Evolutionary conservation across 1,284 basidiomycete species (phyloP), one percentile per base, ranked within the genome.

Genomic region (Marasmius sp.): DNA sequence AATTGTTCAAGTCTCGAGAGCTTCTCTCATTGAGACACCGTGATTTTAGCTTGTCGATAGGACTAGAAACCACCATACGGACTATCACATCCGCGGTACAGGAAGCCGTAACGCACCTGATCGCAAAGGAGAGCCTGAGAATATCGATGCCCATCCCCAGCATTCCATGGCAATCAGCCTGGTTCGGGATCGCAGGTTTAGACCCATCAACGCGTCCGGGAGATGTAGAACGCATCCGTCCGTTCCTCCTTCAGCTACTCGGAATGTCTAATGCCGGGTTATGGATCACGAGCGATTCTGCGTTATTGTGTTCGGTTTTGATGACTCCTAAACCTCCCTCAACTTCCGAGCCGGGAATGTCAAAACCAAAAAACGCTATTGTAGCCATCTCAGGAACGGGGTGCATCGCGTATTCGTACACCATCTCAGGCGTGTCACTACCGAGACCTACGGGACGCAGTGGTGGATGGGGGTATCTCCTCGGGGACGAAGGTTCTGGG

Each of bases 391-490:
- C 65, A 7, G 70, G 67, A 33, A 68, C 70, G 18, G 68, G 70
- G n/a, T 68, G 66, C 50, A 56, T 70, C 34, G 66, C 69, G 7
- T 62, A 68, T 18, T 64, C 63, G 33, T 70, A 66, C 57, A 58
- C 65, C 10, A 63, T 65, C 33, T 56, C 49, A n/a, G 53, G 39
- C 12, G 57, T 58, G 41, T 58, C 63, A n/a, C 55, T 64, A 14
- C 64, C 66, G 33, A 27, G 43, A 1, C 62, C 67, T 3, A n/a
- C 67, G 10, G 66, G 61, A 22, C 67, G 70, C 9, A 53, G 64
- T 5, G 67, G 68, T n/a, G 67, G 70, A 11, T 70, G 68, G 70
- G 70, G 68, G 7, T 69, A 70, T 50, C 62, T 71, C 10, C 63
- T 71, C 18, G 68, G 67, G 16, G 68, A 71, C 47, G 69, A 70